These are phyloP conservation scores for Fomitopsis serialis DNA, from an alignment of 768 basidiomycete species.

Conservation along the genomic window DNA sequence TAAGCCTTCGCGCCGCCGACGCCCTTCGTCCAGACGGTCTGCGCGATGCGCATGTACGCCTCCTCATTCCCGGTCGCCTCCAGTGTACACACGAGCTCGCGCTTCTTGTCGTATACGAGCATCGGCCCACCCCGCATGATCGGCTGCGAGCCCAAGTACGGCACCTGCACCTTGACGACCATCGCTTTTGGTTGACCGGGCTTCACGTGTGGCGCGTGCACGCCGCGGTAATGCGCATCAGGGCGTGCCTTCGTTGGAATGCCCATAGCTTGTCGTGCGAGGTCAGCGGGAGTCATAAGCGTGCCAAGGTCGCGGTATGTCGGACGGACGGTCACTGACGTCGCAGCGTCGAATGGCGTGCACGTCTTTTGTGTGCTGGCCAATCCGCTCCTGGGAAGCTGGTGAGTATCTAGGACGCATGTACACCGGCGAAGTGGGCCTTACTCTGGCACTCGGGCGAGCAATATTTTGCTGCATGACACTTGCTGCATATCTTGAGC, in stretches of 20 bases:
- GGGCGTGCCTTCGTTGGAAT: conserved; percentile 18
- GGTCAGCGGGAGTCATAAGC: conserved; percentile 22
- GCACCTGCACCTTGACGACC: conserved; percentile 52
- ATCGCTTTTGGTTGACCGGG: conserved; percentile 30
- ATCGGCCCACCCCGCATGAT: conserved; percentile 17
- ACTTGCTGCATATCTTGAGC: conserved; percentile 39
- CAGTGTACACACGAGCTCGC: conserved; percentile 45
- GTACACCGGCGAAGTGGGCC: conserved; percentile 10
- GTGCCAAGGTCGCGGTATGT: conserved; percentile 24
- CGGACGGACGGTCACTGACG: conserved; percentile 45
- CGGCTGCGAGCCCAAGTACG: conserved; percentile 14
- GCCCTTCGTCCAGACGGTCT: conserved; percentile 34
- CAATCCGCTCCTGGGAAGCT: conserved; percentile 42
- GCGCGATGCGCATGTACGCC: conserved; percentile 36
- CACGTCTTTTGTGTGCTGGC: conserved; percentile 49
- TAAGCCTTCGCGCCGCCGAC: conserved; percentile 45
- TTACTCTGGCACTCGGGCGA: conserved; percentile 49
- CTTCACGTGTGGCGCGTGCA: conserved; percentile 16
- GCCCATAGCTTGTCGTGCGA: conserved; percentile 26
- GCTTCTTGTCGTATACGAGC: conserved; percentile 48
- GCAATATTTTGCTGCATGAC: conserved; percentile 46
- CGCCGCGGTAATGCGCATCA: conserved; percentile 9
- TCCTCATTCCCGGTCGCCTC: conserved; percentile 24
- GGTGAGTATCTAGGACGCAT: background rate
- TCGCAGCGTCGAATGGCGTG: conserved; percentile 35